Evolutionary conservation across 1,284 basidiomycete genomes (phyloP), one percentile per base, ranked within the genome.

Genomic region (Bjerkandera adusta): DNA sequence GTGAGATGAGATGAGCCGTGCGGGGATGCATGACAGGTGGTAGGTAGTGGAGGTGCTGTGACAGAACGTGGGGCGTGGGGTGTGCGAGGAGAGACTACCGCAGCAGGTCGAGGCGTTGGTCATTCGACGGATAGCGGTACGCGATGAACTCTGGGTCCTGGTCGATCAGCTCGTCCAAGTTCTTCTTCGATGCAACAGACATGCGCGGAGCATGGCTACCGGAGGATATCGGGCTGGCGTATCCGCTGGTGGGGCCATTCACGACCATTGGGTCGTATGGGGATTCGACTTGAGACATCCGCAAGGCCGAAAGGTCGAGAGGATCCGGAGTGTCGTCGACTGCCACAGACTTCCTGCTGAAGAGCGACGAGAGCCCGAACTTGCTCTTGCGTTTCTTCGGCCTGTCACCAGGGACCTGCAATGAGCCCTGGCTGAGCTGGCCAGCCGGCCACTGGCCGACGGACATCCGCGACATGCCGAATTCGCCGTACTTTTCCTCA

Each of bases 61-160:
- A 30, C 27, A n/a, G 27, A 30, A n/a, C 27, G 8, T 8, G n/a
- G 27, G 27, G n/a, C 8, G 27, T 10, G 25, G 15, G 40, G 18
- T n/a, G 29, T 10, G 10, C 3, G 13, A n/a, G n/a, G n/a, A n/a
- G n/a, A n/a, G 13, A 61, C 63, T 60, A 83, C 59, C 76, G 76
- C 49, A 84, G 54, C 36, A 85, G 68, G 60, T 83, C 80, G 50
- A 77, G 67, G 45, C 60, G 59, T 41, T 59, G 58, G 52, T 85
- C 82, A 51, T 75, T 78, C 11, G 85, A 89, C 7, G 89, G 89
- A 64, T 91, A 91, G 30, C 88, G 79, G 63, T 90, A 90, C 3
- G 88, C 86, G 50, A 90, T 81, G 59, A 91, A 90, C 22, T 90
- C 83, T 2, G 79, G 66, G 60, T 89, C 86, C 65, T 87, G 89